Percentiles rank a stretch among this genome's conserved stretches.
Evolutionary conservation across 352 stramenopile species (phyloP).

Genomic region (Blastocystis sp.): DNA sequence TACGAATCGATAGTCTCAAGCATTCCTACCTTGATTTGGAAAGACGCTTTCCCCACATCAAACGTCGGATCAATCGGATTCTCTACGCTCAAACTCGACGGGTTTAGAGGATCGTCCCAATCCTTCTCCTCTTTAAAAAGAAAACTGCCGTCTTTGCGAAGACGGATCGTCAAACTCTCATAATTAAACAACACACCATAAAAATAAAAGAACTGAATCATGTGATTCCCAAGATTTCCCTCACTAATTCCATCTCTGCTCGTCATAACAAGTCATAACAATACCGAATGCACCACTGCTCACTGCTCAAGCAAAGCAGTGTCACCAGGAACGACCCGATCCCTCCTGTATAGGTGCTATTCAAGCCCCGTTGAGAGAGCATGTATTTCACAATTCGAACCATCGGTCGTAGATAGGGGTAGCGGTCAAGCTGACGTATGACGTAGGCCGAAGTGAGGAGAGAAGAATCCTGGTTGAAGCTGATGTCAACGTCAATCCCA

Average conservation of each 20-base stretch:
- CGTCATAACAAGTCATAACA: background rate
- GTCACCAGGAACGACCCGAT: slow-evolving; percentile 54
- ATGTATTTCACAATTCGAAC: slow-evolving; percentile 52
- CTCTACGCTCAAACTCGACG: background rate
- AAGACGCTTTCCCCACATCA: slow-evolving; percentile 45
- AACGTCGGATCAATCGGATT: slow-evolving; percentile 52
- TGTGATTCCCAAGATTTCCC: slow-evolving; percentile 12
- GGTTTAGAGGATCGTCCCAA: background rate
- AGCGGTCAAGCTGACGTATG: slow-evolving; percentile 28
- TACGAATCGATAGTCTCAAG: background rate
- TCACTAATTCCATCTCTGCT: slow-evolving; percentile 7
- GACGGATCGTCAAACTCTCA: background rate
- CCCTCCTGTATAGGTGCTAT: slow-evolving; percentile 38
- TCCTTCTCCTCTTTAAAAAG: slow-evolving; percentile 1
- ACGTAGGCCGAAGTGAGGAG: slow-evolving; percentile 38
- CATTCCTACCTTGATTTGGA: background rate
- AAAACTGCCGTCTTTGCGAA: slow-evolving; percentile 48
- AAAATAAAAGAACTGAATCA: slow-evolving; percentile 58
- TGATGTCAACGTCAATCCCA: slow-evolving; percentile 40
- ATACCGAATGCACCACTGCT: slow-evolving; percentile 52
- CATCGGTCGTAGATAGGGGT: slow-evolving; percentile 26
- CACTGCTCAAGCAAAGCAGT: slow-evolving; percentile 21
- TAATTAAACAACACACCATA: slow-evolving; percentile 31
- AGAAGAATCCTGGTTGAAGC: slow-evolving; percentile 55
- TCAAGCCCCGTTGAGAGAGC: slow-evolving; percentile 30